Conservation (phyloP, 2,329 filamentous ascomycete genomes). For the Aspergillus sp. region DNA sequence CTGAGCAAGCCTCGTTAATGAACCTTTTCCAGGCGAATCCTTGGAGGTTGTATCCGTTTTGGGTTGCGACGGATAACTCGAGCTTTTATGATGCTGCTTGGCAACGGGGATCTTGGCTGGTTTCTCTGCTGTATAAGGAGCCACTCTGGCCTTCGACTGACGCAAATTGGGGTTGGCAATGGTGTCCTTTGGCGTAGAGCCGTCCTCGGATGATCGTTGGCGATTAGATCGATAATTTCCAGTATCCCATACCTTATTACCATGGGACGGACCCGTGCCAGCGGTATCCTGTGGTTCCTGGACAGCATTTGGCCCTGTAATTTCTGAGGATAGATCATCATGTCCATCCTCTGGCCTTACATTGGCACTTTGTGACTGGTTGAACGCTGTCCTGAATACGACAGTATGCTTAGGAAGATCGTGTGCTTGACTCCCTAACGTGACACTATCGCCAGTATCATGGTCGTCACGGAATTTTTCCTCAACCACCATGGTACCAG, state of each 20-base stretch:
- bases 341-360: conserved; percentile 17
- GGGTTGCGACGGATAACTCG: conserved; percentile 8
- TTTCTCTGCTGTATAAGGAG: neutral
- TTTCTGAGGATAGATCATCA: neutral
- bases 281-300: too few relatives aligned
- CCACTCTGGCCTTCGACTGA: neutral
- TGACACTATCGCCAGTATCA: conserved; percentile 23
- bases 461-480: conserved; percentile 45
- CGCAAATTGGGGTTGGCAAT: neutral
- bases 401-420: conserved; percentile 36
- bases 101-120: neutral
- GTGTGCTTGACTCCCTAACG: conserved; percentile 30
- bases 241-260: too few relatives aligned
- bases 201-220: neutral
- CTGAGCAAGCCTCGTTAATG: conserved; percentile 27
- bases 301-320: too few relatives aligned
- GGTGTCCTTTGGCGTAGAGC: neutral
- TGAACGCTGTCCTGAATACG: conserved; percentile 39
- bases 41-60: conserved; percentile 13
- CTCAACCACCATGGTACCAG: conserved; percentile 39
- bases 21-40: conserved; percentile 16
- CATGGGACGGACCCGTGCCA: too few relatives aligned
- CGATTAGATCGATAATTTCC: too few relatives aligned
- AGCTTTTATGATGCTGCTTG: conserved; percentile 3
- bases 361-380: conserved; percentile 31